Evolutionary conservation across 164 flowering plant genomes (phyloP), one percentile per base, ranked within the genome.

Genomic region (Umbilicus rupestris): DNA sequence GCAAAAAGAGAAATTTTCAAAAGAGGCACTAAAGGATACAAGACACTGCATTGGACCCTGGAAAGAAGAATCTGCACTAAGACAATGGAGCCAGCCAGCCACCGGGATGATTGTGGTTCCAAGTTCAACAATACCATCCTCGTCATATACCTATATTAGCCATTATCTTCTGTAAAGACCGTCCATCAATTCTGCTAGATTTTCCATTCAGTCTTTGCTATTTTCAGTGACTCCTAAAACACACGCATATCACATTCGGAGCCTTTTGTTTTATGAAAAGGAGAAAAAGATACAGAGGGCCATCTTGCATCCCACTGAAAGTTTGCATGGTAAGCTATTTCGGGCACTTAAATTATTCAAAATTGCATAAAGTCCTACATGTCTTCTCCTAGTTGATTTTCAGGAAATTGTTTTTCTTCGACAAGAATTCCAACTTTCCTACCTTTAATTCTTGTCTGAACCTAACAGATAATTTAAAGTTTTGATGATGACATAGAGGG

Each of bases 101-200:
- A 28, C 17, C 4, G 2, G 28, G 24, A 49, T 20, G 55, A 49
- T 49, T 49, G 20, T 49, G 55, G 31, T 24, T 24, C 2, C 57
- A 8, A 50, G 57, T 2, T 6, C 14, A 50, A 50, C 11, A 19
- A 22, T 55, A 55, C 35, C 33, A 28, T 55, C 60, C 60, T 28
- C 60, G 60, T 55, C 60, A 55, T 55, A 55, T 28, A 29, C 29
- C 60, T 55, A 55, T 28, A 33, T 3, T 28, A 55, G 60, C 35
- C 33, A 55, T 33, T 55, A 55, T 12, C 33, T 55, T 16, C 16
- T 16, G 33, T 55, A 55, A 55, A 55, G 60, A 15, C 5, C 28
- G 33, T 24, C 29, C 33, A 55, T 28, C 31, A 3, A 28, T 55
- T 28, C 33, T 14, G 60, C 33, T 11, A 55, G 33, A 55, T 55